Percentiles rank a stretch among this genome's conserved stretches.
phyloP scores from a whole-genome alignment of 495 filamentous ascomycete species.

The Margaritispora aquatica region DNA sequence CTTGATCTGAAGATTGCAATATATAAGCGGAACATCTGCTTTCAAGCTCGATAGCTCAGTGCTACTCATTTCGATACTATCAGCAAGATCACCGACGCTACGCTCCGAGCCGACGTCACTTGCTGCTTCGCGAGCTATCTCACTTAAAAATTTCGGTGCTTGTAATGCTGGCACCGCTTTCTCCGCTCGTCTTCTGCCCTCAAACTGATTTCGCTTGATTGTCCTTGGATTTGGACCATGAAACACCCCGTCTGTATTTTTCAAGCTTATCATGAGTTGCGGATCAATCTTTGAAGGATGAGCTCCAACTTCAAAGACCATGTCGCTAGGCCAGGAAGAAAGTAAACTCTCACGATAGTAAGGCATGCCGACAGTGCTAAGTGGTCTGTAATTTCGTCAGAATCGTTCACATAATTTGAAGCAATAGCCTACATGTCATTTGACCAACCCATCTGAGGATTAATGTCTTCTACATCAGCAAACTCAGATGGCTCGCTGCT shows the following conservation, averaged over 20 bases:
- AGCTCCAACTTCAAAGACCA: slow-evolving; percentile 75
- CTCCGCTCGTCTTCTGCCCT: slow-evolving; percentile 60
- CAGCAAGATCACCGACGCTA: slow-evolving; percentile 54
- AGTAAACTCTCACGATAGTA: slow-evolving; percentile 84
- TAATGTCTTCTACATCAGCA: slow-evolving; percentile 51
- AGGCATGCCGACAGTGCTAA: slow-evolving; percentile 85
- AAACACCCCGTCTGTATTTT: slow-evolving; percentile 61
- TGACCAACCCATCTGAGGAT: slow-evolving; percentile 53
- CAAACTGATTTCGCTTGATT: slow-evolving; percentile 71
- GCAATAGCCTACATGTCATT: slow-evolving; percentile 54
- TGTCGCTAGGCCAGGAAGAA: slow-evolving; percentile 83
- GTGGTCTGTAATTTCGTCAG: slow-evolving; percentile 45
- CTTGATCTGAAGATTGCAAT: slow-evolving; percentile 89
- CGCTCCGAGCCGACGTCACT: slow-evolving; percentile 37
- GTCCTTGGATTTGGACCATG: slow-evolving; percentile 75
- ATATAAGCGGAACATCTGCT: slow-evolving; percentile 76
- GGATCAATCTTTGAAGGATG: slow-evolving; percentile 73
- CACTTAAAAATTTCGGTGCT: slow-evolving; percentile 86
- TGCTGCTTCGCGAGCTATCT: slow-evolving; percentile 69
- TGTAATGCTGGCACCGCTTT: slow-evolving; percentile 43
- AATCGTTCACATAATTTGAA: slow-evolving; percentile 9
- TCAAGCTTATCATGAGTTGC: slow-evolving; percentile 60
- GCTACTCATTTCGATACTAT: slow-evolving; percentile 52
- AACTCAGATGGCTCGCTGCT: slow-evolving; percentile 73
- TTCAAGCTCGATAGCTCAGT: slow-evolving; percentile 54